A percentile compares a stretch with the other conserved stretches of the same genome.
These are phyloP conservation scores for Patellaria atrata DNA, from an alignment of 495 filamentous ascomycete species.

Conservation along the genomic window DNA sequence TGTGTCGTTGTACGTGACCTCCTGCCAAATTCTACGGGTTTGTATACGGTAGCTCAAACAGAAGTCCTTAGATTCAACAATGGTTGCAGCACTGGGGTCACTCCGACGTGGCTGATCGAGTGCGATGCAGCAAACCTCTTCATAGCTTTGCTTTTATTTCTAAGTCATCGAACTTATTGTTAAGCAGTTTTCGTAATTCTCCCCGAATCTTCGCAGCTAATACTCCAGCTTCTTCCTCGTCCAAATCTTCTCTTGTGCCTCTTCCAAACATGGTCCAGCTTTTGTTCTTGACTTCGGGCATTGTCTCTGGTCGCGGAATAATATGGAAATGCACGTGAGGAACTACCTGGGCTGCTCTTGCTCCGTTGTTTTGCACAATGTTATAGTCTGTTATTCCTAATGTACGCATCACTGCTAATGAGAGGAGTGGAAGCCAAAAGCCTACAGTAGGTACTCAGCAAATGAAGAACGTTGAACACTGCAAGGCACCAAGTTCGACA, in stretches of 20 bases:
- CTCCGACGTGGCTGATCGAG: too few species aligned
- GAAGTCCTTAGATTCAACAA: too few species aligned
- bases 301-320: conserved; percentile 50
- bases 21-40: too few species aligned
- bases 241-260: conserved; percentile 66
- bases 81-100: too few species aligned
- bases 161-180: too few species aligned
- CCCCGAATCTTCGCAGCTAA: conserved; percentile 51
- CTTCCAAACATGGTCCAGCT: conserved; percentile 74
- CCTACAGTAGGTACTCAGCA: conserved; percentile 13
- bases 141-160: too few species aligned
- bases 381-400: conserved; percentile 69
- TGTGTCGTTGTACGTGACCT: too few species aligned
- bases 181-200: too few species aligned
- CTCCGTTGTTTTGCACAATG: conserved; percentile 88
- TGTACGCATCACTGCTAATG: conserved; percentile 48
- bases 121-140: too few species aligned
- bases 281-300: conserved; percentile 36
- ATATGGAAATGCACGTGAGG: conserved; percentile 88
- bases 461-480: too few species aligned
- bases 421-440: conserved; percentile 58
- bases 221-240: conserved; percentile 63
- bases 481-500: too few species aligned
- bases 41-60: too few species aligned
- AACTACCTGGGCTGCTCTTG: conserved; percentile 76